Evolutionary conservation across 2,329 filamentous ascomycete genomes (phyloP), one percentile per base, ranked within the genome.

Genomic region (Botrytis cinerea): DNA sequence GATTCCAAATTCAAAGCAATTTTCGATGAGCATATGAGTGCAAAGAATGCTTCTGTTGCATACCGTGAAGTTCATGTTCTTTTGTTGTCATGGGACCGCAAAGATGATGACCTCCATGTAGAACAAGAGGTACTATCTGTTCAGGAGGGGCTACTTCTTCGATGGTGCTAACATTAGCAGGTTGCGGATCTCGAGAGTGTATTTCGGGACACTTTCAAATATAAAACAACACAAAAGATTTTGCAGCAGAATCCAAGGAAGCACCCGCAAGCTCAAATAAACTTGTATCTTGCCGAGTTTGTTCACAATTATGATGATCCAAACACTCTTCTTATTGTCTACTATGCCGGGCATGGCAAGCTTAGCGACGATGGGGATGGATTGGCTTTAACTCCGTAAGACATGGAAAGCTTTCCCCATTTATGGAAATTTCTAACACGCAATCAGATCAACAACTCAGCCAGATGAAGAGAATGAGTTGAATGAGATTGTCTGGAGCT

Each of bases 301-400:
- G 70, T 71, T 6, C n/a, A 9, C n/a, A 9, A 22, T 25, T 38
- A 71, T n/a, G 59, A 71, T 22, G 18, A 57, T n/a, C 35, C 7
- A 16, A 38, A 66, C 10, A 57, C 45, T n/a, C 40, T 71, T 9
- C 45, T 66, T 3, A 71, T 71, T 12, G 35, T 71, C 8, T 71
- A 71, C n/a, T 71, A 71, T 66, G 60, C 60, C 4, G 70, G 70
- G 14, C 70, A 71, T 45, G 70, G 35, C 10, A 71, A 66, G 12
- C 70, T 57, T 7, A 43, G 46, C 25, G 46, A 71, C 7, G 35
- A 14, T 8, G n/a, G 22, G 7, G 10, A 20, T 16, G 45, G 25
- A 54, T 57, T 66, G 10, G 35, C 45, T 25, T 32, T 71, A 10
- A 71, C 60, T 20, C 35, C 46, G 60, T 71, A 57, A 66, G 10